Conservation (phyloP, 2,329 filamentous ascomycete species). For the Cladosporium sp. region DNA sequence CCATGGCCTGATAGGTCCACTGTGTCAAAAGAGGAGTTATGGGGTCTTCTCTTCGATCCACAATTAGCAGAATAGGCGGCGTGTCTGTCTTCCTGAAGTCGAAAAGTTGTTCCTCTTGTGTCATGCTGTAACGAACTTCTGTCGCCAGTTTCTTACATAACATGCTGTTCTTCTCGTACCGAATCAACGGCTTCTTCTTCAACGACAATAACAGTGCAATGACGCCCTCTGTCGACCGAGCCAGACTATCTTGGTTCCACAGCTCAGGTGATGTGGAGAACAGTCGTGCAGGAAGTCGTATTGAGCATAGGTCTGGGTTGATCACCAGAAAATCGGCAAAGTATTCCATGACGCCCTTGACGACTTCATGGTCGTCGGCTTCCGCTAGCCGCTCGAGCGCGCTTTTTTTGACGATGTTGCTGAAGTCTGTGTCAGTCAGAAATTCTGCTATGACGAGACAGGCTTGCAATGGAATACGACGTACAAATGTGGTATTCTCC, state of each 20-base stretch:
- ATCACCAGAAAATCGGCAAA: constrained; percentile 95
- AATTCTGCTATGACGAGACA: constrained; percentile 21
- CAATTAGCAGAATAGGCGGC: constrained; percentile 81
- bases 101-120: constrained; percentile 93
- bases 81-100: constrained; percentile 95
- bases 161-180: constrained; percentile 87
- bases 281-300: constrained; percentile 27
- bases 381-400: constrained; percentile 89
- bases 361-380: constrained; percentile 95
- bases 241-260: constrained; percentile 87
- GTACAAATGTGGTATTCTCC: constrained; percentile 88
- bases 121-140: constrained; percentile 87
- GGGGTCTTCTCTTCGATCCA: constrained; percentile 90
- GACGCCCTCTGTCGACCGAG: constrained; percentile 80
- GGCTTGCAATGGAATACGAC: constrained; percentile 17
- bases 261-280: constrained; percentile 58
- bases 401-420: constrained; percentile 96
- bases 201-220: constrained; percentile 79
- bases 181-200: constrained; percentile 94
- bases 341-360: constrained; percentile 88
- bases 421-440: constrained; percentile 63
- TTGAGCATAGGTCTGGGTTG: constrained; percentile 71
- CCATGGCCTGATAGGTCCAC: constrained; percentile 99
- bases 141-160: constrained; percentile 89
- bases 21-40: constrained; percentile 92